phyloP scores from a whole-genome alignment of 805 yeast genomes.

The Saccharomycopsis fodiens region DNA sequence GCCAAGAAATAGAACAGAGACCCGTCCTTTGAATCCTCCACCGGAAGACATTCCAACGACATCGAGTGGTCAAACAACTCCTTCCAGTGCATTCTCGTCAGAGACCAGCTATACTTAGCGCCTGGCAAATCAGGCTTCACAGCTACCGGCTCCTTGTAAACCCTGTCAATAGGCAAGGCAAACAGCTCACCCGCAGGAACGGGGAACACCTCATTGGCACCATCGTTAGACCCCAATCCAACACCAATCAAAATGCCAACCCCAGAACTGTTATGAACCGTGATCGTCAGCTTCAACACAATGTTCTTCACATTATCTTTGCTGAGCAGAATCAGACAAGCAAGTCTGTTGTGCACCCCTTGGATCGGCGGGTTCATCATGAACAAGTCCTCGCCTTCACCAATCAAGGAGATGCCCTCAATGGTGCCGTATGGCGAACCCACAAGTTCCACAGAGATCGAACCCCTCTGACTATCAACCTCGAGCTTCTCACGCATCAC shows the following conservation, averaged over 20 bases:
- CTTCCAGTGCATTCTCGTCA: conserved; percentile 57
- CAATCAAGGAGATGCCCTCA: conserved; percentile 54
- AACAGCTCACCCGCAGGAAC: conserved; percentile 49
- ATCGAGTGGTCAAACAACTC: conserved; percentile 40
- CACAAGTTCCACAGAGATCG: conserved; percentile 54
- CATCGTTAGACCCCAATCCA: conserved; percentile 28
- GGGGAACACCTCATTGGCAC: conserved; percentile 28
- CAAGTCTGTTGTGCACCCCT: conserved; percentile 64
- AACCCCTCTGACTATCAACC: conserved; percentile 52
- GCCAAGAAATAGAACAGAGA: conserved; percentile 63
- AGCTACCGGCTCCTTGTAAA: conserved; percentile 48
- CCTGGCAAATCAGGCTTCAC: conserved; percentile 56
- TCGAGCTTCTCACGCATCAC: conserved; percentile 71
- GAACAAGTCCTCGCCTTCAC: conserved; percentile 78
- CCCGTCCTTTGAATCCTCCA: conserved; percentile 27
- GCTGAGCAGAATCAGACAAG: conserved; percentile 61
- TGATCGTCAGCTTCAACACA: conserved; percentile 67
- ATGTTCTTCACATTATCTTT: conserved; percentile 75
- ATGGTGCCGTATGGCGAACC: conserved; percentile 50
- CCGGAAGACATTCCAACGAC: conserved; percentile 53
- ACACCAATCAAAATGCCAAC: conserved; percentile 42
- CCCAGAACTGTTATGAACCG: conserved; percentile 59
- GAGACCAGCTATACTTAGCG: conserved; percentile 58
- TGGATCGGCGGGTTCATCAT: conserved; percentile 54
- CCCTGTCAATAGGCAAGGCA: conserved; percentile 71